phyloP scores from a whole-genome alignment of 2,329 filamentous ascomycete species.

The Colletotrichum sp. region DNA sequence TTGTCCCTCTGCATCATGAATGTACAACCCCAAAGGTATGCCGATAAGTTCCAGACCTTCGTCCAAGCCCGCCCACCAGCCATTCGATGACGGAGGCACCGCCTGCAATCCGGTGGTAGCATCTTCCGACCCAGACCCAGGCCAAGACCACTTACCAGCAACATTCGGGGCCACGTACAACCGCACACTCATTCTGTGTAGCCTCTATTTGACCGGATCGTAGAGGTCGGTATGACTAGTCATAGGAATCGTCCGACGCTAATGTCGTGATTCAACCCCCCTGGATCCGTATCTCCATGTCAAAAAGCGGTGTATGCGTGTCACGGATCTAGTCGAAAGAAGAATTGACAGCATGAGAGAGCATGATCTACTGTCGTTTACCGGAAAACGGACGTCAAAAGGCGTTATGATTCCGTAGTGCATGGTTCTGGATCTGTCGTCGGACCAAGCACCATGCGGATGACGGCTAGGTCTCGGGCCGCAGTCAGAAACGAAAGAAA shows the following conservation, averaged over 20 bases:
- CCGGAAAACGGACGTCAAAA: neutral
- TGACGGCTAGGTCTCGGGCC: neutral
- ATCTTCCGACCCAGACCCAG: neutral
- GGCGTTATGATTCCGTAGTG: neutral
- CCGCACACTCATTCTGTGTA: neutral
- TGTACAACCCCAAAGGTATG: neutral
- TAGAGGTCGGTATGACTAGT: neutral
- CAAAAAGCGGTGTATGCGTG: neutral
- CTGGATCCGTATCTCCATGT: neutral
- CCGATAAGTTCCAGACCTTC: neutral
- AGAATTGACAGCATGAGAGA: neutral
- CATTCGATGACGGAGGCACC: neutral
- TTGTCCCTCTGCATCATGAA: neutral
- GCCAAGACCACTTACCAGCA: neutral
- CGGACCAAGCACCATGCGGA: neutral
- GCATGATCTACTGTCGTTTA: neutral
- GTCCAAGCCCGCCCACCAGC: neutral
- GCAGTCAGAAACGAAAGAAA: neutral
- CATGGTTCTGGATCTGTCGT: neutral
- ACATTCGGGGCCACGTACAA: neutral
- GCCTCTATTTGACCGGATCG: neutral
- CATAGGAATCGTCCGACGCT: neutral
- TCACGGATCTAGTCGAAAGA: neutral
- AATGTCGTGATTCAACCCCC: neutral
- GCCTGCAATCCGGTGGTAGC: neutral